phyloP scores from a whole-genome alignment of 2,329 filamentous ascomycete species.

The Fusarium tricinctum region DNA sequence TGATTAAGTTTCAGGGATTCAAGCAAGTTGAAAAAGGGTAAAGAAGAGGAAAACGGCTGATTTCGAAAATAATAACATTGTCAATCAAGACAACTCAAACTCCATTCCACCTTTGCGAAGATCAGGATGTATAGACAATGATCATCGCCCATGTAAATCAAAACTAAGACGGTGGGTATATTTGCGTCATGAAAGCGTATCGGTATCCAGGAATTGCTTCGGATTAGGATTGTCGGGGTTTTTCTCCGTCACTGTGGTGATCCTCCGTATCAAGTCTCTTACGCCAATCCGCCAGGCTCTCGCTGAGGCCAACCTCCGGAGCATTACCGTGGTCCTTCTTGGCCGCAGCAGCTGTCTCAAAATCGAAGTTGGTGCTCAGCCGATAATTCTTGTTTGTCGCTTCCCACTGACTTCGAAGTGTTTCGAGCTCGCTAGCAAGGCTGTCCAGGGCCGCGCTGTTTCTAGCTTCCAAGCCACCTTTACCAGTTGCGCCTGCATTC shows the following conservation, averaged over 20 bases:
- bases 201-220: conserved; percentile 45
- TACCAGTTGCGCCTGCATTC: conserved; percentile 62
- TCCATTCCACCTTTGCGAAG: conserved; percentile 49
- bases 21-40: conserved; percentile 33
- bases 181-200: conserved; percentile 53
- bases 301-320: conserved; percentile 68
- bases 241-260: conserved; percentile 51
- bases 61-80: conserved; percentile 34
- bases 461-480: conserved; percentile 59
- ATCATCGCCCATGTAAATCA: conserved; percentile 41
- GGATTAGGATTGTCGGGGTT: conserved; percentile 47
- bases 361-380: conserved; percentile 89
- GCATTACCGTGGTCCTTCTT: conserved; percentile 62
- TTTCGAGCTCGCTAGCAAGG: conserved; percentile 91
- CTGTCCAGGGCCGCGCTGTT: conserved; percentile 84
- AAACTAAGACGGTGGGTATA: conserved; percentile 52
- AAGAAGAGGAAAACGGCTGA: conserved; percentile 31
- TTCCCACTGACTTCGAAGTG: conserved; percentile 92
- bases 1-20: conserved; percentile 29
- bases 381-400: conserved; percentile 96
- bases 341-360: conserved; percentile 67
- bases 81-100: conserved; percentile 45
- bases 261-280: conserved; percentile 76
- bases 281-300: conserved; percentile 83
- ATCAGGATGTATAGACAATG: conserved; percentile 47